Conservation (phyloP, 2,329 filamentous ascomycete genomes). For the Pseudohalonectria lignicola region DNA sequence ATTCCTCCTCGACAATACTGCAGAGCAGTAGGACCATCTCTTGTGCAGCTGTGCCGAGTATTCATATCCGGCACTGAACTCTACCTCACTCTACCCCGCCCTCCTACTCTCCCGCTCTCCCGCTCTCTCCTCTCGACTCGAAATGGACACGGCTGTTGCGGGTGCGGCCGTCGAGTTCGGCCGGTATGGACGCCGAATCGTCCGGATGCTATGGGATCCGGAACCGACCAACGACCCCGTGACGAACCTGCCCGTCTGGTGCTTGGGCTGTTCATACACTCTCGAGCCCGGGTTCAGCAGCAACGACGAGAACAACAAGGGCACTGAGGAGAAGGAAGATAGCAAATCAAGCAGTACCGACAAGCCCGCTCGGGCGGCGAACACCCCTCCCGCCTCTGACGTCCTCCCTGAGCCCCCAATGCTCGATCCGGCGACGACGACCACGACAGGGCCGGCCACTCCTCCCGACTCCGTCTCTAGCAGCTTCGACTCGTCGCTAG, state of each 20-base stretch:
- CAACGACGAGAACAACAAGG: slow-evolving; percentile 11
- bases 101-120: background rate
- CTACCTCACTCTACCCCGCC: no score
- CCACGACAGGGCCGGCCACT: slow-evolving; percentile 29
- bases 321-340: slow-evolving; percentile 9
- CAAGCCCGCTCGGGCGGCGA: slow-evolving; percentile 8
- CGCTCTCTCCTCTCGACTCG: background rate
- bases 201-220: slow-evolving; percentile 89
- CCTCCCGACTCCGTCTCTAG: slow-evolving; percentile 36
- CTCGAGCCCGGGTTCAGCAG: slow-evolving; percentile 22
- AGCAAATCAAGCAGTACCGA: slow-evolving; percentile 2
- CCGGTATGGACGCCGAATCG: slow-evolving; percentile 65
- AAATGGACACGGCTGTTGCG: slow-evolving; percentile 27
- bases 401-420: background rate
- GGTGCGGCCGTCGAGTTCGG: slow-evolving; percentile 56
- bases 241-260: slow-evolving; percentile 69
- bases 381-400: slow-evolving; percentile 4
- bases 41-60: no score
- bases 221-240: slow-evolving; percentile 69
- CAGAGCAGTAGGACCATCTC: no score
- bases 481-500: slow-evolving; percentile 40
- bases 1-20: no score
- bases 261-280: slow-evolving; percentile 49
- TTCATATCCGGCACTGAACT: no score
- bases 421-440: background rate